phyloP scores from a whole-genome alignment of 2,329 filamentous ascomycete genomes.

The Trichoderma breve region DNA sequence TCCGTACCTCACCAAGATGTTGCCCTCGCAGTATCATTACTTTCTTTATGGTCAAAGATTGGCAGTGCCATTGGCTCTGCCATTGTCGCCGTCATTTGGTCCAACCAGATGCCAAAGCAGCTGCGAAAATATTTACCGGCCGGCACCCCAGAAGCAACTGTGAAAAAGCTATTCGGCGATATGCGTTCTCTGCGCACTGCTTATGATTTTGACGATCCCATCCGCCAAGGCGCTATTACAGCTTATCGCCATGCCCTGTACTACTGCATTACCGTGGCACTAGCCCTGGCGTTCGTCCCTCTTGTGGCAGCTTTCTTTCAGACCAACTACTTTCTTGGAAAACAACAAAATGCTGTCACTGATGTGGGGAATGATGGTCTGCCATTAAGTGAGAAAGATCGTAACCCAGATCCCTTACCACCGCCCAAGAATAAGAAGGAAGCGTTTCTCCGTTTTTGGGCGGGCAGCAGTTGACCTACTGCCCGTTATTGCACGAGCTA shows the following conservation, averaged over 20 bases:
- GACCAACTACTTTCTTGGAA: slow-evolving; percentile 38
- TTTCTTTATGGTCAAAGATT: slow-evolving; percentile 38
- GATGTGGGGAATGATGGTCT: slow-evolving; percentile 30
- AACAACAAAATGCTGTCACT: slow-evolving; percentile 32
- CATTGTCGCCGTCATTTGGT: slow-evolving; percentile 38
- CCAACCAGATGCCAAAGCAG: slow-evolving; percentile 31
- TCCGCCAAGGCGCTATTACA: slow-evolving; percentile 34
- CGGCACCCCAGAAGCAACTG: slow-evolving; percentile 24
- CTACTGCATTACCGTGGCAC: slow-evolving; percentile 34
- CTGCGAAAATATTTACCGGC: slow-evolving; percentile 27
- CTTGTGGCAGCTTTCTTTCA: slow-evolving; percentile 38
- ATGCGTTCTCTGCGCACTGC: slow-evolving; percentile 34
- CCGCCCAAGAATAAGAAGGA: slow-evolving; percentile 26
- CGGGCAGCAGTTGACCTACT: slow-evolving; percentile 15
- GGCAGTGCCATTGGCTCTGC: slow-evolving; percentile 37
- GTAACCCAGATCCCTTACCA: slow-evolving; percentile 23
- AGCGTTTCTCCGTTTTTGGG: slow-evolving; percentile 31
- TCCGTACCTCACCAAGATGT: slow-evolving; percentile 41
- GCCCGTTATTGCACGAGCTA: neutral
- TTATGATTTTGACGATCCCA: slow-evolving; percentile 34
- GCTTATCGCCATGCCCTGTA: slow-evolving; percentile 36
- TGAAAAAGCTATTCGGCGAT: slow-evolving; percentile 33
- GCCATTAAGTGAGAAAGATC: slow-evolving; percentile 24
- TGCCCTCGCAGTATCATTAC: slow-evolving; percentile 33
- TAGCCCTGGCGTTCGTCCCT: slow-evolving; percentile 35